phyloP scores from a whole-genome alignment of 140 eudicot species.

The Stevia rebaudiana region DNA sequence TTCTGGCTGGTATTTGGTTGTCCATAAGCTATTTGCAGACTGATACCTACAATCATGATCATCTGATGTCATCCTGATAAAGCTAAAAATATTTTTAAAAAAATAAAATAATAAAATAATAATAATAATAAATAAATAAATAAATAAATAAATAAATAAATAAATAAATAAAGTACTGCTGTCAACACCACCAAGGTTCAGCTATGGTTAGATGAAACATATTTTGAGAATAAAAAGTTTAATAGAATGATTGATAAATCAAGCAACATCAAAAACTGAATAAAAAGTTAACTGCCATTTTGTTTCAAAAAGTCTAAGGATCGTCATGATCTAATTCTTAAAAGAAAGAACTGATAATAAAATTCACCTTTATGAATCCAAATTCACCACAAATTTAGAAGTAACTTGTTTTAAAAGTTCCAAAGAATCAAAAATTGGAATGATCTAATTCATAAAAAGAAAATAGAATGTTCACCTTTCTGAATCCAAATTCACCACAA shows the following conservation, averaged over 20 bases:
- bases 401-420: not conserved
- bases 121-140: too few species aligned
- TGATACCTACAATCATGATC: constrained; percentile 36
- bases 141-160: too few species aligned
- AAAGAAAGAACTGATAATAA: constrained; percentile 9
- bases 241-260: constrained; percentile 12
- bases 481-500: constrained; percentile 23
- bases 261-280: not conserved
- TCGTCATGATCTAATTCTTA: not conserved
- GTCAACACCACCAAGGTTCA: not conserved
- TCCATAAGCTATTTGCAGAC: constrained; percentile 81
- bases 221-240: not conserved
- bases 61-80: constrained; percentile 43
- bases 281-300: not conserved
- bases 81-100: too few species aligned
- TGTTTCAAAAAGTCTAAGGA: not conserved
- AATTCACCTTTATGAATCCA: constrained; percentile 47
- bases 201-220: not conserved
- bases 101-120: too few species aligned
- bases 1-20: constrained; percentile 82
- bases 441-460: constrained; percentile 1
- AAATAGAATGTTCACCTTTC: constrained; percentile 41
- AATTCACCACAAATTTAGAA: constrained; percentile 20
- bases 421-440: not conserved
- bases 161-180: constrained; percentile 1